Percentiles rank a stretch among this genome's conserved stretches.
Conservation (phyloP, 2,329 filamentous ascomycete species). For the Colletotrichum tamarilloi region DNA sequence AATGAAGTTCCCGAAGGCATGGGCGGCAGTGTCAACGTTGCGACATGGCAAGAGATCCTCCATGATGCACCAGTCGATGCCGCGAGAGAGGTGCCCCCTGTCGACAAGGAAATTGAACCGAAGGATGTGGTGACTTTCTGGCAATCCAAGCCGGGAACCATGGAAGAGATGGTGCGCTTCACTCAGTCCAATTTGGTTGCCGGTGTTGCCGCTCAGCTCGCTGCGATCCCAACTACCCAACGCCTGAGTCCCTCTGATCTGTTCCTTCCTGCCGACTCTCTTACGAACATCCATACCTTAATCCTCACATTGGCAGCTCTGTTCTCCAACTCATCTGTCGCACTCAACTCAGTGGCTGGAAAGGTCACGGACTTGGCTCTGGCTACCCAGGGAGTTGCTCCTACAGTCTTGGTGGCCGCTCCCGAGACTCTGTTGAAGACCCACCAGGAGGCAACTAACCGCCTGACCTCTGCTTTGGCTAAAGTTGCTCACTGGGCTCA, state of each 20-base stretch:
- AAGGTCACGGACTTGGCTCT: slow-evolving; percentile 76
- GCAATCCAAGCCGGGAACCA: slow-evolving; percentile 62
- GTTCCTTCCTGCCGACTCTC: slow-evolving; percentile 85
- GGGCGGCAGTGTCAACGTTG: slow-evolving; percentile 79
- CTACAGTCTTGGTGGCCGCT: slow-evolving; percentile 84
- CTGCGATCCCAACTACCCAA: slow-evolving; percentile 79
- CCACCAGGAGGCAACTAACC: slow-evolving; percentile 70
- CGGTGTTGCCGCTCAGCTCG: slow-evolving; percentile 82
- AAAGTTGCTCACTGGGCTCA: slow-evolving; percentile 78
- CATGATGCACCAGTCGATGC: slow-evolving; percentile 72
- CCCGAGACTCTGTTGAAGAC: slow-evolving; percentile 77
- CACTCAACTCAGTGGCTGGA: slow-evolving; percentile 88
- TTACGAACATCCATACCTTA: slow-evolving; percentile 83
- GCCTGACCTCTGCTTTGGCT: slow-evolving; percentile 71
- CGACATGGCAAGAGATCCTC: slow-evolving; percentile 93
- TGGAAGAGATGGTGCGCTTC: slow-evolving; percentile 82
- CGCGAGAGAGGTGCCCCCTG: slow-evolving; percentile 72
- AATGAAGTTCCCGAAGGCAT: slow-evolving; percentile 85
- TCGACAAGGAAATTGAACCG: slow-evolving; percentile 64
- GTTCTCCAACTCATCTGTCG: slow-evolving; percentile 85
- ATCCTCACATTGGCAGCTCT: slow-evolving; percentile 84
- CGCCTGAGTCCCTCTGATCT: slow-evolving; percentile 80
- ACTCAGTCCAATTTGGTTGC: slow-evolving; percentile 87
- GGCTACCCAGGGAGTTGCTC: slow-evolving; percentile 79
- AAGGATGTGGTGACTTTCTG: slow-evolving; percentile 75